A percentile compares a stretch with the other conserved stretches of the same genome.
Conservation (phyloP, 1,139 yeast species). For the Sugiyamaella pinicola region DNA sequence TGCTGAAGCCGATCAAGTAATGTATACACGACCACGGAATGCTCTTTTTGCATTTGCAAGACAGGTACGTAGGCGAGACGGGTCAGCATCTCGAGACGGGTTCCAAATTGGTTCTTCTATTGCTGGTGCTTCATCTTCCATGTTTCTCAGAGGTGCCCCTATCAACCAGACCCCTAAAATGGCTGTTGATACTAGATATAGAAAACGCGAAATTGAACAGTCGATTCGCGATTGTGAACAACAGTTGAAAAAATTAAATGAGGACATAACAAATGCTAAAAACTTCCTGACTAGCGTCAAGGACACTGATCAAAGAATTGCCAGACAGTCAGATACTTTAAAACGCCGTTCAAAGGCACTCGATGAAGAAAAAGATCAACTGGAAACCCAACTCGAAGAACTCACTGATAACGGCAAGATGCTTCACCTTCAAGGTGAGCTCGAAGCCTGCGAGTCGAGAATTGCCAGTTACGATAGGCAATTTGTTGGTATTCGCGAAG, state of each 20-base stretch:
- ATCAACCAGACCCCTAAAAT: constrained; percentile 17
- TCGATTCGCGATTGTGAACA: constrained; percentile 18
- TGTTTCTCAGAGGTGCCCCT: constrained; percentile 6
- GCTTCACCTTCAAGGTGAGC: constrained; percentile 11
- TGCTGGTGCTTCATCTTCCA: constrained; percentile 19
- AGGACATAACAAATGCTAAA: not conserved
- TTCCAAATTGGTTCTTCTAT: constrained; percentile 17
- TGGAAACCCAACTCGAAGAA: constrained; percentile 20
- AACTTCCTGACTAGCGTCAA: not conserved
- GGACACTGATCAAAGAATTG: not conserved
- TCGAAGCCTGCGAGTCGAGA: constrained; percentile 34
- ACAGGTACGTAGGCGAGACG: constrained; percentile 10
- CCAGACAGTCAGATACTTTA: not conserved
- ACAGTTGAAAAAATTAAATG: not conserved
- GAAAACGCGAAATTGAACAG: constrained; percentile 19
- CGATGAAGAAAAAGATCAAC: constrained; percentile 12
- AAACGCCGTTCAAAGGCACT: not conserved
- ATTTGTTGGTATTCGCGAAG: constrained; percentile 7
- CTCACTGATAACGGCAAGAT: constrained; percentile 16
- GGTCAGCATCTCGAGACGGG: constrained; percentile 17
- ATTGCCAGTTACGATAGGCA: constrained; percentile 31
- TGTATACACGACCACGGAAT: constrained; percentile 45
- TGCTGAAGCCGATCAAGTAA: constrained; percentile 52
- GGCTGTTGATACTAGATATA: constrained; percentile 15
- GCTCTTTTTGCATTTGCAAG: constrained; percentile 46